Base-by-base conservation (phyloP, 2,329 filamentous ascomycete species). In the Fusarium mexicanum region DNA sequence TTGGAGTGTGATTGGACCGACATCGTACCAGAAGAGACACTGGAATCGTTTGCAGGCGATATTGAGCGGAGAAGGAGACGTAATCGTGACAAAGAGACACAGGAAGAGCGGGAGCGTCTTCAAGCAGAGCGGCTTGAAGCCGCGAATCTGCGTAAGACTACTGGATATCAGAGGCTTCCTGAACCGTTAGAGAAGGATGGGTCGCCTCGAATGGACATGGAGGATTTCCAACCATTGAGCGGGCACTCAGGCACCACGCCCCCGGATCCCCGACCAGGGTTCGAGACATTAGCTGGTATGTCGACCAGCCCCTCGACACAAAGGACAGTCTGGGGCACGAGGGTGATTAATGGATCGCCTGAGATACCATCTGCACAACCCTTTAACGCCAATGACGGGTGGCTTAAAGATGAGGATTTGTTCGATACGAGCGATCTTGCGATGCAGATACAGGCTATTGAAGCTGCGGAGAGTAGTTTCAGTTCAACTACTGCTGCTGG, bases 1-100 rank as follows among this genome's bases (percentile, higher is more conserved):
- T 83, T 98, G 3, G 95, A 98, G 83, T 98, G 95, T 79, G 95
- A 98, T 81, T 98, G 95, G 95, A 95, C 94, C 7, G 95, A 97
- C 75, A 93, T 96, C 43, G 93, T 98, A 10, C 88, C 91, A 7
- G 87, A 91, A 2, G 92, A 94, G 58, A 88, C 94, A 8, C 85
- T 98, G n/a, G 91, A 91, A 44, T 87, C 88, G 3, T 98, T 98
- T 82, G 86, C 88, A n/a, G 84, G 86, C 0, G 94, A 98, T 68
- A 92, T 96, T 61, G 93, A 94, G 73, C 88, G 90, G 64, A 88
- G 95, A 61, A 88, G 94, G 64, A 94, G 92, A 81, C 88, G 89
- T 61, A 95, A 97, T 77, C 87, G 87, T 11, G 95, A 98, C 75
- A 98, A 98, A 82, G 94, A 94, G 68, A 89, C 89, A 0, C 91